Base-by-base conservation (phyloP, 805 yeast species). In the Saturnispora galanensis region DNA sequence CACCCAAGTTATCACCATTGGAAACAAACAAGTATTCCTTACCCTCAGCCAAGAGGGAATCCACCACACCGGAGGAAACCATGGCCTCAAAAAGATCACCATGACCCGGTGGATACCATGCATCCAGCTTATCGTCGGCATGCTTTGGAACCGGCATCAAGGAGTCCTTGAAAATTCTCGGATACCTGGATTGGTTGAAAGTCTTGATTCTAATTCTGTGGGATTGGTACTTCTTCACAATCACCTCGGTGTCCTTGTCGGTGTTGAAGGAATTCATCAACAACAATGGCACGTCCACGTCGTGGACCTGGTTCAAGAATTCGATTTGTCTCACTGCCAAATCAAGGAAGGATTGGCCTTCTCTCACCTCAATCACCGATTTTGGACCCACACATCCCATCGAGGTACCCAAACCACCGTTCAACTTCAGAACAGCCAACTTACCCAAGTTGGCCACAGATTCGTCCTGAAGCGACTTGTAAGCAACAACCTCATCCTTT, bases 331-430 rank as follows among this genome's bases (percentile, higher is more conserved):
- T 84, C 37, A 93, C 98, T 39, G 96, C 75, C 56, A 93, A 76
- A 65, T 93, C 98, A 63, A 93, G 74, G 66, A 93, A 93, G 35
- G 97, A 84, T 75, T 93, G 94, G 50, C 97, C 97, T 57, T 93
- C 98, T 67, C 98, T 84, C 40, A 93, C 98, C 71, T 93, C 98
- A 62, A 93, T 93, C 53, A 93, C 95, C 26, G 96, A 85, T 68
- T 89, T 89, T 52, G 98, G 98, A 47, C 98, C 98, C 50, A 93
- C 97, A 71, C 98, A 93, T 47, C 98, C 98, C 98, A 93, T 93
- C 9, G 97, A 90, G 16, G 98, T 93, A 62, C 98, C 98, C 56
- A 93, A 74, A 36, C 98, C 98, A 73, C 98, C 98, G 63, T 93
- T 93, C 64, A 93, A 76, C 70, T 93, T 93, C 66, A 93, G 74